Conservation (phyloP, 2,329 filamentous ascomycete genomes). For the Pseudogymnoascus sp. region DNA sequence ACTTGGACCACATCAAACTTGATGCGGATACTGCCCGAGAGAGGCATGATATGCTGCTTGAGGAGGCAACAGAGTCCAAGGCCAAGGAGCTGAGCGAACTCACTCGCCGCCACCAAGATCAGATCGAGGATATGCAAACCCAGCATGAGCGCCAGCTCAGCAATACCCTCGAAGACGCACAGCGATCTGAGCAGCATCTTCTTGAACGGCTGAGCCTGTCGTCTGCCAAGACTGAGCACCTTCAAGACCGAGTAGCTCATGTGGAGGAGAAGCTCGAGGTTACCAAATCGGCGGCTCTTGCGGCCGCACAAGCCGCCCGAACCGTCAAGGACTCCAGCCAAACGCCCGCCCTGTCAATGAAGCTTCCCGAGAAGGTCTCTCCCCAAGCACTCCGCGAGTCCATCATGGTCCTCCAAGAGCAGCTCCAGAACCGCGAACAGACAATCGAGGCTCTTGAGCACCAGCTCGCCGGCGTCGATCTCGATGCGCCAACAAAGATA, state of each 20-base stretch:
- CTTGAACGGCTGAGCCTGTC: conserved; percentile 74
- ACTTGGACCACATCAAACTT: conserved; percentile 69
- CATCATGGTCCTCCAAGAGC: conserved; percentile 92
- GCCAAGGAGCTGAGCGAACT: conserved; percentile 45
- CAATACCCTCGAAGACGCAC: conserved; percentile 71
- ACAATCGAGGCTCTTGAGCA: conserved; percentile 82
- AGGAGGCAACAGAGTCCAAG: conserved; percentile 68
- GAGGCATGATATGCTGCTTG: conserved; percentile 73
- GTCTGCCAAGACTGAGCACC: conserved; percentile 74
- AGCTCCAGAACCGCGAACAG: conserved; percentile 87
- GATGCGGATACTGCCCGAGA: conserved; percentile 75
- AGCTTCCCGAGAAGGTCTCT: conserved; percentile 76
- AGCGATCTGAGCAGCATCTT: conserved; percentile 70
- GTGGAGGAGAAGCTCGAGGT: conserved; percentile 89
- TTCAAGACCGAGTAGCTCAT: conserved; percentile 76
- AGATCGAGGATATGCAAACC: conserved; percentile 65
- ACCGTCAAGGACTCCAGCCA: conserved; percentile 20
- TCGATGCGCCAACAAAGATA: conserved; percentile 71
- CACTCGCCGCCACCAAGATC: conserved; percentile 53
- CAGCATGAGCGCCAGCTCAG: conserved; percentile 67
- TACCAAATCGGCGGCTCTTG: conserved; percentile 76
- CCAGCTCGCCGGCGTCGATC: conserved; percentile 59
- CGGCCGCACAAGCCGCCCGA: conserved; percentile 70
- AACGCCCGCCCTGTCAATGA: conserved; percentile 31
- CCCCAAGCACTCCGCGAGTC: conserved; percentile 92